Base-by-base conservation (phyloP, 148 eudicot species). In the Polygonum maritimum region DNA sequence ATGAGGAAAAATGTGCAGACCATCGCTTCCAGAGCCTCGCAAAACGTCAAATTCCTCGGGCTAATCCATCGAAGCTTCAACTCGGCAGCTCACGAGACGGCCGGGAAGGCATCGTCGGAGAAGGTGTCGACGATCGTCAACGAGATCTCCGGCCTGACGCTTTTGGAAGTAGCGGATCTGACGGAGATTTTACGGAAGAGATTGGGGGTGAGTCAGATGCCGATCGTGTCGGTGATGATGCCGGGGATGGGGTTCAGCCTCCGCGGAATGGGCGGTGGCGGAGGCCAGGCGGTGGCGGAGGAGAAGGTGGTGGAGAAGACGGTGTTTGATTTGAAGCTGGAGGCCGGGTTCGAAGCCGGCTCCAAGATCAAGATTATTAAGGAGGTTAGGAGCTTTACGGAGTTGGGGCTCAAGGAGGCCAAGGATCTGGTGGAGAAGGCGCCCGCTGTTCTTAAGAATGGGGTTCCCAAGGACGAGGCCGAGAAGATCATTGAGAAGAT, bases 401-500 rank as follows among this genome's bases (percentile, higher is more conserved):
- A 89, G 70, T 79, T 92, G 51, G 98, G 98, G 52, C 82, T 94
- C 89, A 94, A 92, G 85, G 98, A 94, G 74, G 98, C 98, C 0
- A 94, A 94, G 51, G 98, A 92, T 35, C 80, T 94, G 83, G 98
- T 94, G 75, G 98, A 94, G 83, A 94, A 90, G 76, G 98, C 98
- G 3, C 98, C 98, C 1, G 84, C 90, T 0, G 84, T 92, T 80
- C 84, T 94, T 90, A 94, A 92, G 89, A 86, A 82, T 22, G 97
- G 90, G 5, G 97, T 94, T 18, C 31, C 89, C 10, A 94, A 94
- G 77, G 98, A 92, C 54, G 98, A 92, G 69, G 98, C 92, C 0
- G 94, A 94, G 78, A 90, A 92, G 90, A 90, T 94, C 63, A 82
- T 92, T 40, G 93, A 85, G 84, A 94, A 94, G 86, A 80, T 94